phyloP scores from a whole-genome alignment of 257 asterid genomes.

The Solanum pinnatisectum region DNA sequence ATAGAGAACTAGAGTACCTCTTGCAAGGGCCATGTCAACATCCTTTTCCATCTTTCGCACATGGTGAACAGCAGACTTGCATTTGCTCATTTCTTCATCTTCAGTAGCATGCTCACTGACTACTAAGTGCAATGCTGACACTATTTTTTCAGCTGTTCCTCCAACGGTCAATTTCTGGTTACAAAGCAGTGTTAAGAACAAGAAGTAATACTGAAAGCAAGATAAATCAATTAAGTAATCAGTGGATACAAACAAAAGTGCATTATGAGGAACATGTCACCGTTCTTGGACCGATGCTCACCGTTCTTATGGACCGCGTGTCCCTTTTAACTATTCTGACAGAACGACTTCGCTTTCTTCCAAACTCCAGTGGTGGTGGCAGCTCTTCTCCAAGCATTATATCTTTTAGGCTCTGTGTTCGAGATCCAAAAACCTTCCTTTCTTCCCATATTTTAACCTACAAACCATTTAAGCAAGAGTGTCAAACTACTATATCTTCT shows the following conservation, averaged over 20 bases:
- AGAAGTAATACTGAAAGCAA: neutral
- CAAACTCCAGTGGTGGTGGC: constrained; percentile 66
- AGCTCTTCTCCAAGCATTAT: constrained; percentile 69
- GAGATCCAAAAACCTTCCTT: constrained; percentile 85
- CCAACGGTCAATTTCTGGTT: constrained; percentile 84
- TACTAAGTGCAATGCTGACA: constrained; percentile 72
- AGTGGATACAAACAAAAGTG: neutral
- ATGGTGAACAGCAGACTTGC: constrained; percentile 59
- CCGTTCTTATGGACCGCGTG: constrained; percentile 75
- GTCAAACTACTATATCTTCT: neutral
- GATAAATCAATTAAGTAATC: neutral
- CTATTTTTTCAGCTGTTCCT: constrained; percentile 75
- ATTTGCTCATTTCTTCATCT: constrained; percentile 73
- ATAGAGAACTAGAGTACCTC: constrained; percentile 31
- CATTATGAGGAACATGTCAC: constrained; percentile 22
- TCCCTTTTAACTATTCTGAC: constrained; percentile 76
- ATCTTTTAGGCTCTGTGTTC: constrained; percentile 53
- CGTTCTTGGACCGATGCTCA: constrained; percentile 40
- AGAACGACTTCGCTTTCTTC: constrained; percentile 70
- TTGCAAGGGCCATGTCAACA: constrained; percentile 44
- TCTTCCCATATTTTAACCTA: constrained; percentile 93
- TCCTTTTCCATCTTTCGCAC: constrained; percentile 73
- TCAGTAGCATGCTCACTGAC: constrained; percentile 46
- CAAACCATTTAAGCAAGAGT: neutral
- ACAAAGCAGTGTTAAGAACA: constrained; percentile 6